Evolutionary conservation across 441 rosid genomes (phyloP).

Genomic region (Cnidoscolus chayamansa): DNA sequence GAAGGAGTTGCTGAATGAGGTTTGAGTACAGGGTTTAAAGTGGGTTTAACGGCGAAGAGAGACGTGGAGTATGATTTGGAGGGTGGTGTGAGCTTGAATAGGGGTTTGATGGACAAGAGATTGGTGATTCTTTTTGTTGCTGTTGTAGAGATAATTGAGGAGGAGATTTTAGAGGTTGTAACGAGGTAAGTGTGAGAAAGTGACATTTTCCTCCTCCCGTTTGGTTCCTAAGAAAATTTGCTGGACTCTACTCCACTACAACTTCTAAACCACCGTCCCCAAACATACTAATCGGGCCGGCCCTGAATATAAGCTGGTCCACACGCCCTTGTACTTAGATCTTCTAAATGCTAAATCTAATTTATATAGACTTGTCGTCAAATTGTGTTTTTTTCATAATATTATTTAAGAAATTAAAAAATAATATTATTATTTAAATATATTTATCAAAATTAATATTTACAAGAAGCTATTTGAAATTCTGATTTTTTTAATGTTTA

Average conservation of each 20-base stretch:
- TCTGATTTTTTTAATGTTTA: too few relatives aligned
- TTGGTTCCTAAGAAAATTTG: slow-evolving; percentile 6
- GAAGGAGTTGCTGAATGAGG: slow-evolving; percentile 20
- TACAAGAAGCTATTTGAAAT: too few relatives aligned
- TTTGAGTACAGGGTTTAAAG: slow-evolving; percentile 17
- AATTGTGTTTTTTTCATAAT: too few relatives aligned
- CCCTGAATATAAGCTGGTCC: too few relatives aligned
- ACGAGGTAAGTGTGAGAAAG: slow-evolving; percentile 21
- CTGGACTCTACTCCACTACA: too few relatives aligned
- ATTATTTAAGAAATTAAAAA: too few relatives aligned
- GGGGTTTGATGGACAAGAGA: slow-evolving; percentile 10
- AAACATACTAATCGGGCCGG: too few relatives aligned
- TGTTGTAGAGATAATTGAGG: slow-evolving; percentile 13
- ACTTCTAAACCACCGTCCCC: neutral
- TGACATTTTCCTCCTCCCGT: slow-evolving; percentile 32
- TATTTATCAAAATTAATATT: too few relatives aligned
- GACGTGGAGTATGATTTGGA: slow-evolving; percentile 25
- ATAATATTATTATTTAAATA: too few relatives aligned
- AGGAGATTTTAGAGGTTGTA: slow-evolving; percentile 24
- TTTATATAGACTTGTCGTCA: too few relatives aligned
- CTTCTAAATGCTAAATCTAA: too few relatives aligned
- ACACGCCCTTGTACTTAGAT: too few relatives aligned
- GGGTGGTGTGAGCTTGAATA: slow-evolving; percentile 25
- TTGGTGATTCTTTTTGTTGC: slow-evolving; percentile 1
- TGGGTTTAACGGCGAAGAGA: slow-evolving; percentile 23